These are phyloP conservation scores for Nannochloris sp. DNA, from an alignment of 139 green algal species.

Conservation along the genomic window DNA sequence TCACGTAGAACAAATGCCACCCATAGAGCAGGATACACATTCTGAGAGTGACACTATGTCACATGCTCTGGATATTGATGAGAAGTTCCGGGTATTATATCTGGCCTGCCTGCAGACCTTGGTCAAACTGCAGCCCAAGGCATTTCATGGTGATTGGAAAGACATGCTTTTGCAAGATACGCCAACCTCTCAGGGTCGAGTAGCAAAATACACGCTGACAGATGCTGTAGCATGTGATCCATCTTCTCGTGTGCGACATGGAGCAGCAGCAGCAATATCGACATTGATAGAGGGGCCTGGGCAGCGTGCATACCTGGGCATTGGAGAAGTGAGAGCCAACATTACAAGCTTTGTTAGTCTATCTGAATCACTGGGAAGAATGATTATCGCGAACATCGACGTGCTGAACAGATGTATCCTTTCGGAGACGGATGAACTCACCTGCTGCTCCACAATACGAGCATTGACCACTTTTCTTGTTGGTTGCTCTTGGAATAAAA, in stretches of 20 bases:
- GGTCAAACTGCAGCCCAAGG: conserved; percentile 41
- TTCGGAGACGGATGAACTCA: conserved; percentile 10
- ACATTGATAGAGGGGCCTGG: conserved; percentile 50
- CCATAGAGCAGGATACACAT: too few relatives aligned
- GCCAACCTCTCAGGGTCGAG: background rate
- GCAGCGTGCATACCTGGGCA: conserved; percentile 42
- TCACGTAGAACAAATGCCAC: too few relatives aligned
- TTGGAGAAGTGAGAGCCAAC: conserved; percentile 37
- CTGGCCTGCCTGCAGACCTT: conserved; percentile 45
- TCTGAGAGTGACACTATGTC: background rate
- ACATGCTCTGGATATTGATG: background rate
- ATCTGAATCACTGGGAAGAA: conserved; percentile 44
- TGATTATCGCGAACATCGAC: conserved; percentile 32
- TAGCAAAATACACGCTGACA: conserved; percentile 17
- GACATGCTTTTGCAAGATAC: conserved; percentile 38
- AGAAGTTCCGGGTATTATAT: conserved; percentile 31
- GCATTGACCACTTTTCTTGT: conserved; percentile 19
- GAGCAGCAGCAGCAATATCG: conserved; percentile 39
- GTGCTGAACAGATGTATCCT: conserved; percentile 29
- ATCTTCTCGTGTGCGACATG: conserved; percentile 32
- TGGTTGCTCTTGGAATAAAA: background rate
- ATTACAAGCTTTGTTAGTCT: conserved; percentile 53
- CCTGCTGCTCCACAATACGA: conserved; percentile 38
- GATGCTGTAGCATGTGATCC: conserved; percentile 56
- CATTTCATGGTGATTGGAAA: conserved; percentile 48